Conservation (phyloP, 768 basidiomycete genomes). For the Hericium erinaceus region DNA sequence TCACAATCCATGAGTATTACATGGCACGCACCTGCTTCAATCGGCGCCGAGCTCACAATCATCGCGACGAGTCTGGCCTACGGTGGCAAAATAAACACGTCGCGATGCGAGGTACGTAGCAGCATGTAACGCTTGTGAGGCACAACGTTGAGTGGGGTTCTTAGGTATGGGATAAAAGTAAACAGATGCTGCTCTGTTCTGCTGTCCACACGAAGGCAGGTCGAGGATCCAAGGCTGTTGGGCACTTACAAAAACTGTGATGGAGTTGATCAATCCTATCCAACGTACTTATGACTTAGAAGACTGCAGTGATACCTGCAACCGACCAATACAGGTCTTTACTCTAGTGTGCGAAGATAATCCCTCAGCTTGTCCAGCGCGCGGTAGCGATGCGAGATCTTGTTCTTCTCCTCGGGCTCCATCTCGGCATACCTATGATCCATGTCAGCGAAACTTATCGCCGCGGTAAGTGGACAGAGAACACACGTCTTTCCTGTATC, state of each 20-base stretch:
- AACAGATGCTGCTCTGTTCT: background rate
- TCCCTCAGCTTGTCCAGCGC: constrained; percentile 22
- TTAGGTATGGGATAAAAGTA: background rate
- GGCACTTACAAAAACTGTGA: background rate
- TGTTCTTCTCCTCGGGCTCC: constrained; percentile 52
- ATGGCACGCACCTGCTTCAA: constrained; percentile 13
- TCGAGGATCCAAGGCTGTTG: constrained; percentile 5
- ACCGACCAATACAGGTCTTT: constrained; percentile 14
- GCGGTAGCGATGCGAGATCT: constrained; percentile 54
- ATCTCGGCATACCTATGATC: constrained; percentile 58
- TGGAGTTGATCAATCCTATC: no score
- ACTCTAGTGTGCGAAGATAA: constrained; percentile 4
- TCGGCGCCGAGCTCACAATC: background rate
- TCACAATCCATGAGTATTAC: constrained; percentile 12
- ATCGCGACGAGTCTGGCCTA: background rate
- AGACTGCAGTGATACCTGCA: constrained; percentile 11
- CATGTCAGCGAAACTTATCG: background rate
- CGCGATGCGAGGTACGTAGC: background rate
- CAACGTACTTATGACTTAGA: background rate
- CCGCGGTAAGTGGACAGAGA: background rate
- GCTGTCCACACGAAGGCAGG: constrained; percentile 11
- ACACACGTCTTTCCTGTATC: constrained; percentile 69
- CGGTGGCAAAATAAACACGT: background rate
- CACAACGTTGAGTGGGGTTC: background rate
- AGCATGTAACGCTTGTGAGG: background rate